Base-by-base conservation (phyloP, 345 rosid genomes). In the Eucalyptus lansdowneana region DNA sequence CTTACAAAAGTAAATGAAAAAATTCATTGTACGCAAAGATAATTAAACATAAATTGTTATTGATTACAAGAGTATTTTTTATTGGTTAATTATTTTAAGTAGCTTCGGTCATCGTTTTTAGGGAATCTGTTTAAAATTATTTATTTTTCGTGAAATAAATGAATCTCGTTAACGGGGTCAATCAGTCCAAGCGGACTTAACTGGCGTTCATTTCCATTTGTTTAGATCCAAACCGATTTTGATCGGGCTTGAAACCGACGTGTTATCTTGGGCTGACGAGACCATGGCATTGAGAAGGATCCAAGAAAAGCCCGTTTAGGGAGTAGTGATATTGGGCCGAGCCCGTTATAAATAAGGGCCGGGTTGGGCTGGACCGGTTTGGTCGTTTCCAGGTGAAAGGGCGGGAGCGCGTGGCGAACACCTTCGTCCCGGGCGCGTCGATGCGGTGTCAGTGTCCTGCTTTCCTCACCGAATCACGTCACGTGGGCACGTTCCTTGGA, bases 61-160 rank as follows among this genome's bases (percentile, higher is more conserved):
- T 8, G 2, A 53, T 19, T 19, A 53, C 0, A 5, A 14, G 0
- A 65, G 0, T 29, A 14, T 29, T 65, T 29, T 65, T 67, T 8
- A 65, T n/a, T 67, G 8, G 6, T 17, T 67, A 31, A 67, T 67
- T 15, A 31, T 8, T n/a, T 67, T 4, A 15, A 67, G 76, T 1
- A 16, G 0, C 11, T 7, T 31, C 5, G 3, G 17, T 67, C 40
- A 14, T 15, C 11, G 5, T 67, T 67, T 67, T 16, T 4, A 14
- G 34, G 2, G 1, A 13, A 12, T 14, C 4, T n/a, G 34, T 31
- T 67, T 67, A 4, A 3, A 17, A 34, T 19, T 69, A 19, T 34
- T 10, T 5, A 17, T 34, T 72, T 72, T 34, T 34, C 0, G 8
- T 42, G 0, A 72, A 34, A 34, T 17, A 69, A 34, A 72, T 6